Conservation (phyloP, 2,329 filamentous ascomycete species). For the Lecanicillium sp. region DNA sequence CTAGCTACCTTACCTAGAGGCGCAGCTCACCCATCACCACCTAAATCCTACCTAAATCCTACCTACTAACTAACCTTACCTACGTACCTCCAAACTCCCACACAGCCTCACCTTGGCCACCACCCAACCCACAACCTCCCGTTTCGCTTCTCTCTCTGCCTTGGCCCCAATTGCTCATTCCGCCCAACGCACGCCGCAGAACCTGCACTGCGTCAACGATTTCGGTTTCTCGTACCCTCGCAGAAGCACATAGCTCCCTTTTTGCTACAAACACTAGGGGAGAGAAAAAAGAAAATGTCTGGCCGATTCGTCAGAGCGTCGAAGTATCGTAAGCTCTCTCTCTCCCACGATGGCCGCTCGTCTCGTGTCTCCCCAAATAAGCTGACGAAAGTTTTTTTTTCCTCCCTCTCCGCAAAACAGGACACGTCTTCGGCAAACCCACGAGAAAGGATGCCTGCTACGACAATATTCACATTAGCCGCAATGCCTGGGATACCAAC, state of each 20-base stretch:
- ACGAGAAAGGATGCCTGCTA: slow-evolving; percentile 98
- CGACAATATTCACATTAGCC: slow-evolving; percentile 93
- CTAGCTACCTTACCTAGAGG: too few relatives aligned
- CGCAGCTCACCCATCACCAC: too few relatives aligned
- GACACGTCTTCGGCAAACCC: slow-evolving; percentile 95
- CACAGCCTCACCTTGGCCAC: too few relatives aligned
- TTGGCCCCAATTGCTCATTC: too few relatives aligned
- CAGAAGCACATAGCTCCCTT: too few relatives aligned
- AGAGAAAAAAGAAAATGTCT: slow-evolving; percentile 40
- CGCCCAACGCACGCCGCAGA: too few relatives aligned
- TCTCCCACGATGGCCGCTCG: slow-evolving; percentile 19
- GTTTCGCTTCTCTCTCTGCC: too few relatives aligned
- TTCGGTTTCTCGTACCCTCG: slow-evolving; percentile 14
- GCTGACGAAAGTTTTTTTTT: slow-evolving; percentile 20
- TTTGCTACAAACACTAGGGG: slow-evolving; percentile 1
- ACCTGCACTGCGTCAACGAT: too few relatives aligned
- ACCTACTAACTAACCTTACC: too few relatives aligned
- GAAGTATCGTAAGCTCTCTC: slow-evolving; percentile 55
- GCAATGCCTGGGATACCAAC: slow-evolving; percentile 99
- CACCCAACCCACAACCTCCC: too few relatives aligned
- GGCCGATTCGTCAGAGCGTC: slow-evolving; percentile 62
- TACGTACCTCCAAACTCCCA: too few relatives aligned
- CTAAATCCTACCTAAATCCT: too few relatives aligned
- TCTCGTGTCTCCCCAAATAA: slow-evolving; percentile 7
- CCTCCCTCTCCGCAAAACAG: slow-evolving; percentile 43